Evolutionary conservation across 805 yeast genomes (phyloP), one percentile per base, ranked within the genome.

Genomic region (Metschnikowia lochheadii): DNA sequence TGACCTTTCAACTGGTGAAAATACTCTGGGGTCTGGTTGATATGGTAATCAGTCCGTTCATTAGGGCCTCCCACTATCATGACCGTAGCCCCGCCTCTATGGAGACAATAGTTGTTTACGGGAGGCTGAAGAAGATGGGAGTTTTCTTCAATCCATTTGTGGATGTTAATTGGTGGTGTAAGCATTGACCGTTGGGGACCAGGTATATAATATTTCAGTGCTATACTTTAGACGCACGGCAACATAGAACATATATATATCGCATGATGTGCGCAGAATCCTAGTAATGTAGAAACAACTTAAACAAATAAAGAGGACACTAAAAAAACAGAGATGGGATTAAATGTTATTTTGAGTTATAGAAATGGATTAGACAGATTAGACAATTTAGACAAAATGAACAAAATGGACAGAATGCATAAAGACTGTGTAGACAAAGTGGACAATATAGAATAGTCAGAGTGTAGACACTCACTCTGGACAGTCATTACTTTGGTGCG

Each of bases 41-140:
- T 81, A 63, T 91, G 97, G 64, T 89, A 91, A 64, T 91, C 97
- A 0, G 96, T 90, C 51, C 97, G 76, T 61, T 85, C 96, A 65
- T 91, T 91, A 3, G 97, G 97, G 0, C 97, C 97, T 14, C 97
- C 97, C 1, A 91, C 96, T 46, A 90, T 83, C 97, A 91, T 91
- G 35, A 90, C 89, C 0, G 97, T 90, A 65, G 87, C 87, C 0
- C 97, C 97, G 5, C 95, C 96, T 44, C 90, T 76, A 67, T 91
- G 96, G 29, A 91, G 79, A 62, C 97, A 89, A 69, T 70, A 91
- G 64, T 91, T 91, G 67, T 89, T 89, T 33, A 91, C 96, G 1
- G 97, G 97, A 1, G 97, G 97, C 65, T 87, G 84, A 36, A 91
- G 76, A 13, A 88, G 75, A 56, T 87, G 82, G 20, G 76, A 73